Base-by-base conservation (phyloP, 2,329 filamentous ascomycete species). In the Pezicula rhizophila region DNA sequence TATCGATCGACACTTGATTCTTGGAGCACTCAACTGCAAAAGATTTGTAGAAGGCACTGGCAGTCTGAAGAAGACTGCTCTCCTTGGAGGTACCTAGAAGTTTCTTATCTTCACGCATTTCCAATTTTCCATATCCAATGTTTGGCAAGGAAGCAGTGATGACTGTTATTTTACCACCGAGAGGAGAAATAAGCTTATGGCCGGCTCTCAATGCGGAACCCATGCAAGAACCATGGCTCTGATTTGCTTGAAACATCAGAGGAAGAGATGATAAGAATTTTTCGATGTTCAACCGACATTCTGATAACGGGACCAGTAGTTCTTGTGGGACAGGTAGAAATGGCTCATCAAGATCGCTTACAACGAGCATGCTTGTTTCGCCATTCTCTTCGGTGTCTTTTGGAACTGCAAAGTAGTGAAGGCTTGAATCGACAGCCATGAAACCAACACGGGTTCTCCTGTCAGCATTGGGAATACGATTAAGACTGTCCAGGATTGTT, bases 1-100 rank as follows among this genome's bases (percentile, higher is more conserved):
- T 96, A 67, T 96, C 91, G 58, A 99, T 90, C 0, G 91, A 97
- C 25, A 99, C 93, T 69, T 99, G 93, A 58, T 95, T 95, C 75
- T 99, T 99, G 34, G 91, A 96, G 70, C 93, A 99, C 66, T 99
- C 93, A 3, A 99, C 93, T 0, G 93, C 93, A 63, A 99, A 99
- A 62, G 89, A 95, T 77, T 99, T 99, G 78, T 97, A 99, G 70
- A 97, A 99, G 64, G 88, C 90, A 72, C 90, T 96, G 37, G 82
- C 87, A 0, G 93, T 96, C 67, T 97, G 92, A 46, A 99, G 74
- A 28, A 99, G 77, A 53, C 79, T 76, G 56, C 81, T 89, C 67
- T 99, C 93, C 68, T 96, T 96, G 57, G 85, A 90, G 1, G 93
- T 99, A 33, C 93, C 93, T 20, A 99, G 75, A 14, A 95, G 71